Base-by-base conservation (phyloP, 768 basidiomycete species). In the Lyophyllum shimeji region DNA sequence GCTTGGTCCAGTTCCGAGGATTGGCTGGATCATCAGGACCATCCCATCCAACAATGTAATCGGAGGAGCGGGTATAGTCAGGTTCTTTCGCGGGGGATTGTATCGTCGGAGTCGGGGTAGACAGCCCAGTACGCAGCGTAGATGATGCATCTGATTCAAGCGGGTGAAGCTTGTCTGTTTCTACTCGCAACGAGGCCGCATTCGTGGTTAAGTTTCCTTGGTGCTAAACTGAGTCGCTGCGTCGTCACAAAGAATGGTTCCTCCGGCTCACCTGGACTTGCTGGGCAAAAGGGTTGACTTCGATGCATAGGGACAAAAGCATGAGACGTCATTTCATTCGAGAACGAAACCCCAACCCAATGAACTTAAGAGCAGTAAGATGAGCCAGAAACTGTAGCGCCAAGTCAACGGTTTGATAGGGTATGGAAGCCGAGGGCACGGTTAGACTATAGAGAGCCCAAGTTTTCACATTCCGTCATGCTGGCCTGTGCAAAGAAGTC, bases 1-100 rank as follows among this genome's bases (percentile, higher is more conserved):
- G 68, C 49, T 69, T 72, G 12, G 70, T 68, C 82, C 82, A 83
- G 60, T 82, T 77, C 25, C 56, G 60, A 24, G 71, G 70, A 51
- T 72, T 72, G 17, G 53, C 54, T 31, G 62, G 60, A 57, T 72
- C 71, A 7, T 64, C 33, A 7, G 68, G 62, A 20, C 69, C 65
- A 56, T 69, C 60, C 69, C 70, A 72, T 1, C 52, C 59, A 23
- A 74, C 60, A n/a, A 69, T 48, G 47, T 53, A 37, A 34, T 45
- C 51, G 20, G 50, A 29, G 47, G 53, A 27, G 15, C 34, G 34
- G 15, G 18, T 33, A 18, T 33, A 20, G 21, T 58, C 47, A 29
- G 48, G 34, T 18, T 25, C 18, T 39, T 52, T 58, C 9, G 40
- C 27, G 15, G 20, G 31, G 13, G 44, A 46, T 3, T 43, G 29